These are phyloP conservation scores for Fusarium citri DNA, from an alignment of 2,329 filamentous ascomycete species.

Conservation along the genomic window DNA sequence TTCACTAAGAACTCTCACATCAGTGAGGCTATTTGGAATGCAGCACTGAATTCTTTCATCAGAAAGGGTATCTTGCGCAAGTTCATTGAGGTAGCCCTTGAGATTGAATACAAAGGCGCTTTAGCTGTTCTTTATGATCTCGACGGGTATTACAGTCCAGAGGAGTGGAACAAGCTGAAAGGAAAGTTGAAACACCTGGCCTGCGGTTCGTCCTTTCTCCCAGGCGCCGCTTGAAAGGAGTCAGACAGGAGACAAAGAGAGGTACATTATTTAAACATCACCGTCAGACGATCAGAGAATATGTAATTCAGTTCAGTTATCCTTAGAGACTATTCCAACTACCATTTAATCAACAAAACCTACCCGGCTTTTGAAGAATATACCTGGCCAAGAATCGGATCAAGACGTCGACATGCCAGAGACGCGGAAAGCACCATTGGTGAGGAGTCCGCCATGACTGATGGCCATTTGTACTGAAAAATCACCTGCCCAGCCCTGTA, in stretches of 20 bases:
- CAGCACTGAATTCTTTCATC: background rate
- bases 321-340: background rate
- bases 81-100: background rate
- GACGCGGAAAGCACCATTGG: background rate
- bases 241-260: background rate
- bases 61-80: background rate
- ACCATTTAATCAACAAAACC: background rate
- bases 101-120: background rate
- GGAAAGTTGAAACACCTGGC: background rate
- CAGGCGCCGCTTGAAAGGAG: background rate
- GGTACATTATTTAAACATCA: background rate
- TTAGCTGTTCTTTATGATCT: background rate
- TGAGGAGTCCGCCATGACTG: background rate
- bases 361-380: background rate
- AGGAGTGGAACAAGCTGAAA: accelerated
- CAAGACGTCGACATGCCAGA: background rate
- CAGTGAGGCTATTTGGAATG: background rate
- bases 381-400: background rate
- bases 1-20: background rate
- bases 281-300: accelerated
- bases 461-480: too few relatives aligned
- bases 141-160: background rate
- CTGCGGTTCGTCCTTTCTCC: accelerated
- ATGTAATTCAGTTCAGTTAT: background rate
- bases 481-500: too few relatives aligned